Evolutionary conservation across 371 early-diverging fungal species (phyloP), one percentile per base, ranked within the genome.

Genomic region (Coemansia sp.): DNA sequence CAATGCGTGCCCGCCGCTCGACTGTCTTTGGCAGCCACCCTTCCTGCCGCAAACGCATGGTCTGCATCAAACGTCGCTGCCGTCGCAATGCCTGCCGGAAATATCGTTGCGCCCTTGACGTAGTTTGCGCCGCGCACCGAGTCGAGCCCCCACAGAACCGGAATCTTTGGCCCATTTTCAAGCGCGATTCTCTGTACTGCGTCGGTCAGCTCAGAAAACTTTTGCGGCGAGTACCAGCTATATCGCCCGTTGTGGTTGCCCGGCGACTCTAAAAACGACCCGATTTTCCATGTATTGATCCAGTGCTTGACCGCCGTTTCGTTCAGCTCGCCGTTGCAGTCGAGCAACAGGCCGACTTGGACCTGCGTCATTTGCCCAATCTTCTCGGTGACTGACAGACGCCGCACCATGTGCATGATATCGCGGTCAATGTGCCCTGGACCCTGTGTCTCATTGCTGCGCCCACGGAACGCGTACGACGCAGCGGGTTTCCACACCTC

Each of bases 341-440:
- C 64, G 16, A 84, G 45, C 0, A 85, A 61, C 65, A 78, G 69
- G n/a, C 67, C 75, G 2, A 74, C 68, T 11, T 76, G 59, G 10
- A 78, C 69, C 69, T 89, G 89, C 6, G 85, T 83, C 87, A 89
- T 86, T 66, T 89, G 89, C 10, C 89, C 89, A 29, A 85, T 82
- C 64, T 88, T 84, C 51, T 89, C 87, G 16, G 71, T 68, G 3
- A 86, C 47, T 0, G 84, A 83, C 85, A 89, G 61, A 13, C 18
- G 18, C 2, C 51, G 6, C 11, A 73, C 69, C 47, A 69, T 61
- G 21, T 26, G 65, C 34, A 26, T 5, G 11, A 73, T 64, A n/a
- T 73, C 73, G 4, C 31, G 26, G 29, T 73, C 73, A 22, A 73
- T 73, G 11, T 21, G 11, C 0, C 69, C 64, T 1, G 73, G 69